These are phyloP conservation scores for Carex kokanica DNA, from an alignment of 176 grass and related monocot genomes.

Conservation along the genomic window DNA sequence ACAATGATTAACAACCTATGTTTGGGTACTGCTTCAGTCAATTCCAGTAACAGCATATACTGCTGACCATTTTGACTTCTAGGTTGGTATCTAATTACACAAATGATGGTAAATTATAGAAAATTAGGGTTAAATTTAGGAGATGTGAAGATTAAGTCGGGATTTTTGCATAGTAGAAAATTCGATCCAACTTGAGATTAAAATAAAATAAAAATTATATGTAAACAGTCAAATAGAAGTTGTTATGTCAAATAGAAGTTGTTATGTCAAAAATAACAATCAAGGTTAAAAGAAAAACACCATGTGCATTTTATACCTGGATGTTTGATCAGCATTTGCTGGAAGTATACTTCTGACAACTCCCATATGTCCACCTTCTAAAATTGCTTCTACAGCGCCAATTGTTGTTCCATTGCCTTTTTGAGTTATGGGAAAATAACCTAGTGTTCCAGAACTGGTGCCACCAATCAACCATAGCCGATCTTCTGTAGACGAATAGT, in stretches of 20 bases:
- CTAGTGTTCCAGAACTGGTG: slow-evolving; percentile 59
- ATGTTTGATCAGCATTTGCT: slow-evolving; percentile 27
- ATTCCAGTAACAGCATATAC: not conserved
- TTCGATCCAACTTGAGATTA: not conserved
- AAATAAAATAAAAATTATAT: not conserved
- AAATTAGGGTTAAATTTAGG: not conserved
- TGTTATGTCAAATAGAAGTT: no score
- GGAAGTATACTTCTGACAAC: slow-evolving; percentile 66
- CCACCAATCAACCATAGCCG: slow-evolving; percentile 72
- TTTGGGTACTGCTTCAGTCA: not conserved
- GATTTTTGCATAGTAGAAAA: not conserved
- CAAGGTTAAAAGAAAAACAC: not conserved
- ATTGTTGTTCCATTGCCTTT: slow-evolving; percentile 30
- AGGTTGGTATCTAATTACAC: not conserved
- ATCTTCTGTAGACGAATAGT: slow-evolving; percentile 66
- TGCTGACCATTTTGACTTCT: not conserved
- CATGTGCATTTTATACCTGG: slow-evolving; percentile 2
- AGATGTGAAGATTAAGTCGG: not conserved
- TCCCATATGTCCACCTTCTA: slow-evolving; percentile 72
- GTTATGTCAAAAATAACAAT: not conserved
- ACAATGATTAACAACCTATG: not conserved
- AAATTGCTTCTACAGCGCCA: slow-evolving; percentile 52
- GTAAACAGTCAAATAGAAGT: not conserved
- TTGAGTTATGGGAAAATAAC: slow-evolving; percentile 64
- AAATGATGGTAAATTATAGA: not conserved